phyloP scores from a whole-genome alignment of 164 flowering plant genomes.

The Chimonanthus praecox region DNA sequence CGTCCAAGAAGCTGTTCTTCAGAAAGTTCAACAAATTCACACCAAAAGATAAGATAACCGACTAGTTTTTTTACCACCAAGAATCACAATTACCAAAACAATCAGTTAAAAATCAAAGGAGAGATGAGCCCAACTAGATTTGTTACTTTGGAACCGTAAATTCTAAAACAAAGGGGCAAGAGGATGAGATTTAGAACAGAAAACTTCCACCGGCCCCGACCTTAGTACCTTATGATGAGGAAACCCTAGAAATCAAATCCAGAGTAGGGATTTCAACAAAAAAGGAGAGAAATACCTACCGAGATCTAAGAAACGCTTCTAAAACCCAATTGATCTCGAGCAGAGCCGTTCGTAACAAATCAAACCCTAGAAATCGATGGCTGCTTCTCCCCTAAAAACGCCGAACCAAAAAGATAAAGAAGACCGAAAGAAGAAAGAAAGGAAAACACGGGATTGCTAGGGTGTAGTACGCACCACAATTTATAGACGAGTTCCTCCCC shows the following conservation, averaged over 20 bases:
- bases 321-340: slow-evolving; percentile 7
- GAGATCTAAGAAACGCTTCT: slow-evolving; percentile 2
- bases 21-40: neutral
- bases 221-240: neutral
- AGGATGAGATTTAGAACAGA: neutral
- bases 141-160: neutral
- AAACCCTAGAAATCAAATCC: neutral
- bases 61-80: neutral
- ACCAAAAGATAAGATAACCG: neutral
- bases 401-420: neutral
- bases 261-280: neutral
- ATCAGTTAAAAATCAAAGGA: neutral
- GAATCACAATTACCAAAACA: neutral
- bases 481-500: neutral
- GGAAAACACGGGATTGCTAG: neutral
- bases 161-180: neutral
- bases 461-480: neutral
- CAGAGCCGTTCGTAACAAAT: neutral
- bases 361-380: slow-evolving; percentile 3
- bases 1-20: neutral
- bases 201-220: neutral
- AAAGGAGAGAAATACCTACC: neutral
- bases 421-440: neutral
- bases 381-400: neutral
- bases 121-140: neutral